Conservation (phyloP, 345 rosid species). For the Luvunga scandens region DNA sequence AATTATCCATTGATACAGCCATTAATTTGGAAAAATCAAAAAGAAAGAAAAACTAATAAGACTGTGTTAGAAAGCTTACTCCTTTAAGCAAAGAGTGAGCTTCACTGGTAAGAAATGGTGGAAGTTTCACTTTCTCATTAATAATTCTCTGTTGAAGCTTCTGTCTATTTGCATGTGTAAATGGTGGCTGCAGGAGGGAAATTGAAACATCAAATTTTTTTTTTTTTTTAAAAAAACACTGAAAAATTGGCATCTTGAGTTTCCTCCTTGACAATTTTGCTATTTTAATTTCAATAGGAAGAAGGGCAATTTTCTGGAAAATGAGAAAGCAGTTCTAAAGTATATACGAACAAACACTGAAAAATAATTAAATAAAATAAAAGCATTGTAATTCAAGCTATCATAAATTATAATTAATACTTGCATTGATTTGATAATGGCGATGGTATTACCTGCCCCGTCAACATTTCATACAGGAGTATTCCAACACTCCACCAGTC, state of each 20-base stretch:
- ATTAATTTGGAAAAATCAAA: background rate
- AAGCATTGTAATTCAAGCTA: background rate
- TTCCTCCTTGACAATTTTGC: background rate
- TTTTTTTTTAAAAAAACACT: background rate
- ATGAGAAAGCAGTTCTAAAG: background rate
- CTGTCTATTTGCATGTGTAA: constrained; percentile 53
- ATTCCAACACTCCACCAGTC: constrained; percentile 81
- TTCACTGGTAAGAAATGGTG: constrained; percentile 54
- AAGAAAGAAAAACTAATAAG: background rate
- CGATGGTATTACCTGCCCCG: constrained; percentile 50
- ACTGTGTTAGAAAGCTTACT: constrained; percentile 29
- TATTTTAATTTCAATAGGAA: background rate
- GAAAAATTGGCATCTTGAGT: background rate
- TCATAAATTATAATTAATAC: background rate
- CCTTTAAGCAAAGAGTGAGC: constrained; percentile 76
- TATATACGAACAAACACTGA: background rate
- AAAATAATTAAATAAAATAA: background rate
- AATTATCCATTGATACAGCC: background rate
- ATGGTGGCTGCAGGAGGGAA: constrained; percentile 51
- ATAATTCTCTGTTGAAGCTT: constrained; percentile 75
- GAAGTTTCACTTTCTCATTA: constrained; percentile 65
- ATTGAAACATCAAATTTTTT: background rate
- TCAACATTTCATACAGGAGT: constrained; percentile 67
- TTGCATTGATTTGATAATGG: background rate
- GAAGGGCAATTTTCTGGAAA: background rate